Evolutionary conservation across 306 rosid genomes (phyloP), one percentile per base, ranked within the genome.

Genomic region (Prunus padus): DNA sequence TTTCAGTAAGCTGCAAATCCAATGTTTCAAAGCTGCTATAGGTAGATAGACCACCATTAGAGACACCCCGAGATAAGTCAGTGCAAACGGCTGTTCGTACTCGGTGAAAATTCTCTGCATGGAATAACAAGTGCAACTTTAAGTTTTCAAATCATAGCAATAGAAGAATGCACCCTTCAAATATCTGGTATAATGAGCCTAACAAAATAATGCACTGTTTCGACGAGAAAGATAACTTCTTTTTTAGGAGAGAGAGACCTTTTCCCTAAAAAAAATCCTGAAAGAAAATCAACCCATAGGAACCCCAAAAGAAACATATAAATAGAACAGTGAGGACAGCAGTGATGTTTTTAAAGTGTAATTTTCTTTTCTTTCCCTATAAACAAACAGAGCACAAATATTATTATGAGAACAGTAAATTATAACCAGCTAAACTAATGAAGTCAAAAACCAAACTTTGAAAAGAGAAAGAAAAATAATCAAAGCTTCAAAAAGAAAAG

Each of bases 21-120:
- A 83, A 57, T 86, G 84, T 79, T 71, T 89, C 54, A 89, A 45
- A 70, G 84, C 77, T 61, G 93, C 84, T 68, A 89, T 11, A 0
- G 92, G 95, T 66, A 91, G 80, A 80, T 86, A 82, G 50, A 91
- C 50, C 69, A 56, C 81, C 95, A 89, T 82, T 66, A 91, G 80
- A 67, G 93, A 91, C 69, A 82, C 84, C 49, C 95, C 91, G 60
- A 91, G 73, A 78, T 86, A 91, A 57, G 93, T 86, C 66, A 91
- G 80, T 55, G 91, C 88, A 85, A 91, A 91, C 8, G 95, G 97
- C 47, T 86, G 92, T 69, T 81, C 88, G 77, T 88, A 89, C 80
- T 88, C 90, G 4, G 37, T 18, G 70, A 91, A 91, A 78, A 89
- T 91, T 67, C 88, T 89, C 91, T 91, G 97, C 92, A 79, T 46